Base-by-base conservation (phyloP, 306 rosid species). In the Cicer judaicum region DNA sequence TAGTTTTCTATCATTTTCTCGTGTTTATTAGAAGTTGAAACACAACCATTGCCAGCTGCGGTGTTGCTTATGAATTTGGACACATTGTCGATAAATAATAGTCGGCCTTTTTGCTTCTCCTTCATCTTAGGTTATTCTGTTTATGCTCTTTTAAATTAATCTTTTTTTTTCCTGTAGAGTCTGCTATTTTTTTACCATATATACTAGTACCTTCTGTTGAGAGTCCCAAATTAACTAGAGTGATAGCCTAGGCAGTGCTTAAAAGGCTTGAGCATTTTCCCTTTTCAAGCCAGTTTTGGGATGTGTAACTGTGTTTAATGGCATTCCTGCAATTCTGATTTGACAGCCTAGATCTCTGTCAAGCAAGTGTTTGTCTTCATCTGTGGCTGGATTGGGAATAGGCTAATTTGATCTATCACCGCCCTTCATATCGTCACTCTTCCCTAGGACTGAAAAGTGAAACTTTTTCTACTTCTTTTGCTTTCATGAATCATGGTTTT, bases 61-160 rank as follows among this genome's bases (percentile, higher is more conserved):
- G 36, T 57, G 77, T 41, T 72, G 55, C 19, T 72, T 72, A 18
- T 42, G 67, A 19, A 15, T 41, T 19, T 14, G 19, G 76, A 41
- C 55, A 72, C 76, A 55, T 11, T 41, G 66, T 41, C 19, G 64
- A 70, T 8, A 39, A 70, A 14, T 21, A 12, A 18, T 13, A 41
- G 11, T 21, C 12, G 19, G 24, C 10, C 29, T 13, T 72, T 42
- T 7, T 57, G 67, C 46, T 72, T 34, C 29, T 57, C 24, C 57
- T 19, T 44, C 13, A 10, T 57, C 42, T 54, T 40, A 18, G 6
- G 50, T 53, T 14, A 11, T 39, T 40, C 65, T 24, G 47, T 39
- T 50, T 18, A 48, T 10, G 19, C 68, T 67, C 38, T 62, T 70
- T 7, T 60, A 62, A 48, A 54, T 18, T 64, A 64, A 49, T 40